Evolutionary conservation across 2,329 filamentous ascomycete genomes (phyloP), one percentile per base, ranked within the genome.

Genomic region (Exophiala sp.): DNA sequence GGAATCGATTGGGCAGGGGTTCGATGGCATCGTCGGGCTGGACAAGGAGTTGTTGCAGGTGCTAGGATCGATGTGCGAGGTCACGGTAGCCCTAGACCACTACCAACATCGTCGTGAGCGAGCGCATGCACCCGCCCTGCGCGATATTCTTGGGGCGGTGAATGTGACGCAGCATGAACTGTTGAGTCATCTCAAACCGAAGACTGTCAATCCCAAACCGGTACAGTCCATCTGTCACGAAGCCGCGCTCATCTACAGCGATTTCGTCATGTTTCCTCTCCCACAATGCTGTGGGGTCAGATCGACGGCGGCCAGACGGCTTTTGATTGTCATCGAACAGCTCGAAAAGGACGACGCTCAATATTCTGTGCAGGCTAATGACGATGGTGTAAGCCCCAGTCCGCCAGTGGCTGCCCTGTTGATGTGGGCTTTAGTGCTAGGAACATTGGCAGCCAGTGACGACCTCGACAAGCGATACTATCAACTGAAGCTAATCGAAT

Each of bases 221-320:
- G 36, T 57, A 41, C 41, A 40, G 18, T 18, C 46, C 20, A 36
- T 57, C 3, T 57, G 54, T 41, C 50, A 40, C 10, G 18, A 36
- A 41, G 45, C 50, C 9, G 54, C 49, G 7, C 50, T 57, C 32
- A 57, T 57, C 36, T 57, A 57, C 41, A 53, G 38, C 35, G 54
- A 57, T 14, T 14, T 57, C 34, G 54, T 57, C 3, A 7, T 57
- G 14, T 54, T 50, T 41, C 46, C 50, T 3, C 16, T 57, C 11
- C 54, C 54, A 32, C 14, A 35, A 7, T 47, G 40, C 11, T 46
- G 40, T 14, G 40, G 14, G 16, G 42, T 38, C 40, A 53, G 42
- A 42, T 46, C 50, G 34, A 38, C 46, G 16, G 29, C 53, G 10
- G 50, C 50, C 14, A 32, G 29, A 36, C 33, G 39, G 11, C 50